phyloP scores from a whole-genome alignment of 2,329 filamentous ascomycete genomes.

The Tolypocladium ovalisporum region DNA sequence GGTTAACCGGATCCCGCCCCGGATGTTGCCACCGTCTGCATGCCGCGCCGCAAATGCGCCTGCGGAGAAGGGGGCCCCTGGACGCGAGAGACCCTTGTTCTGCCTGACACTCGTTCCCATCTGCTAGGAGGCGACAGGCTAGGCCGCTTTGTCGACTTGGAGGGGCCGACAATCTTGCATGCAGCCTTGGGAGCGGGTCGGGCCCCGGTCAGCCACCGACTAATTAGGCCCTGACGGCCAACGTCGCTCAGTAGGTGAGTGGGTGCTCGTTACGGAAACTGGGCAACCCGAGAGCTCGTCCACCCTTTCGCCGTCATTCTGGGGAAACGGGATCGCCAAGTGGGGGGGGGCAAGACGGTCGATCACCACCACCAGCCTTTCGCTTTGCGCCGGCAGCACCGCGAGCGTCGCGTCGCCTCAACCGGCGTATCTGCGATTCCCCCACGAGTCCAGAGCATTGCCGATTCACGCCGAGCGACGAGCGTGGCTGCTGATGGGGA shows the following conservation, averaged over 20 bases:
- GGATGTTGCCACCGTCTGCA: not conserved
- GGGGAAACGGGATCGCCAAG: not conserved
- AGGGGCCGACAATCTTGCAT: not conserved
- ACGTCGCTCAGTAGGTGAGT: not conserved
- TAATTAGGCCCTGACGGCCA: not conserved
- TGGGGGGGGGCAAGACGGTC: not conserved
- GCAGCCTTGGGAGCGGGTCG: not conserved
- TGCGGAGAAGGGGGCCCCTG: not conserved
- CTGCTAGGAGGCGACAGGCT: not conserved
- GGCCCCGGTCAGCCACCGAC: not conserved
- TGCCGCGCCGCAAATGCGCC: too few species aligned
- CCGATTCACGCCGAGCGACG: not conserved
- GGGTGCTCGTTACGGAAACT: not conserved
- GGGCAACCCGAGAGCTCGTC: not conserved
- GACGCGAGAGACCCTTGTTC: not conserved
- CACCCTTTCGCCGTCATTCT: not conserved
- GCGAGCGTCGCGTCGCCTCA: not conserved
- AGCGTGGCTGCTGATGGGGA: too few species aligned
- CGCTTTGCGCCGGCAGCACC: not conserved
- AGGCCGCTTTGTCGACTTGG: too few species aligned
- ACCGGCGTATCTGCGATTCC: not conserved
- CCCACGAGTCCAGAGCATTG: not conserved
- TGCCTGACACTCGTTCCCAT: not conserved
- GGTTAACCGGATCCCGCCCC: not conserved
- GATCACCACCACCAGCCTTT: not conserved